Percentiles rank a stretch among this genome's conserved stretches.
These are phyloP conservation scores for Linderniella brevidens DNA, from an alignment of 257 asterid genomes.

Conservation along the genomic window DNA sequence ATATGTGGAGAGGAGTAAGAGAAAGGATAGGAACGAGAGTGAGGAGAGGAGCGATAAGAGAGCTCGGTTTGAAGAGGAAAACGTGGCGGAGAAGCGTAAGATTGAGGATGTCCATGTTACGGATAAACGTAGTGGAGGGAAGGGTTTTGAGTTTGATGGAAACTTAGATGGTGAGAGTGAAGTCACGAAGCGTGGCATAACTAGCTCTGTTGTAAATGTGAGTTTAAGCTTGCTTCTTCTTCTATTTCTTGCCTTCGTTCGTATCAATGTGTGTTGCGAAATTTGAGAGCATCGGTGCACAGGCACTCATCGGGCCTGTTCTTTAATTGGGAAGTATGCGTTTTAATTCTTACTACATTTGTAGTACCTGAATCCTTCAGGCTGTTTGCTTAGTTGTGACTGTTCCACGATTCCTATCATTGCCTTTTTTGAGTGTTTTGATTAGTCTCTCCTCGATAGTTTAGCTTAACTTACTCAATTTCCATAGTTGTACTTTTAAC, in stretches of 20 bases:
- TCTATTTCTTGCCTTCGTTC: not conserved
- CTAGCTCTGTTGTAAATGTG: slow-evolving; percentile 38
- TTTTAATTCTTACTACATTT: too few species aligned
- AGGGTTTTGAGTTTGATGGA: slow-evolving; percentile 16
- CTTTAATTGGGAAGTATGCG: too few species aligned
- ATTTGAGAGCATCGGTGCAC: not conserved
- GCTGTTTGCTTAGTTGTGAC: too few species aligned
- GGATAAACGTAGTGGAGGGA: slow-evolving; percentile 17
- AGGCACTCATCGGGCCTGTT: too few species aligned
- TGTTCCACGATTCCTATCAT: too few species aligned
- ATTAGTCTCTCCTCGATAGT: too few species aligned
- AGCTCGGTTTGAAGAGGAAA: slow-evolving; percentile 39
- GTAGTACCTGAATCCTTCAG: too few species aligned
- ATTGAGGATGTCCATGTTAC: slow-evolving; percentile 37
- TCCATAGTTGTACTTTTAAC: too few species aligned
- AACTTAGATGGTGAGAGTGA: slow-evolving; percentile 16
- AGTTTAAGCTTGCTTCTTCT: slow-evolving; percentile 14
- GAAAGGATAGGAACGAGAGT: slow-evolving; percentile 58
- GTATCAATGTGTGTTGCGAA: not conserved
- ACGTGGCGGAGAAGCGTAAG: slow-evolving; percentile 41
- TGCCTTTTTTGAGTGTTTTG: too few species aligned
- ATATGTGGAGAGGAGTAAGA: slow-evolving; percentile 51
- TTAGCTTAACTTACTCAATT: too few species aligned
- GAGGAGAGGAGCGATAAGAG: slow-evolving; percentile 51
- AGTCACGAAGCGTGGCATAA: slow-evolving; percentile 11